A percentile compares a stretch with the other conserved stretches of the same genome.
These are phyloP conservation scores for Platanus orientalis DNA, from an alignment of 164 flowering plant species.

Conservation along the genomic window DNA sequence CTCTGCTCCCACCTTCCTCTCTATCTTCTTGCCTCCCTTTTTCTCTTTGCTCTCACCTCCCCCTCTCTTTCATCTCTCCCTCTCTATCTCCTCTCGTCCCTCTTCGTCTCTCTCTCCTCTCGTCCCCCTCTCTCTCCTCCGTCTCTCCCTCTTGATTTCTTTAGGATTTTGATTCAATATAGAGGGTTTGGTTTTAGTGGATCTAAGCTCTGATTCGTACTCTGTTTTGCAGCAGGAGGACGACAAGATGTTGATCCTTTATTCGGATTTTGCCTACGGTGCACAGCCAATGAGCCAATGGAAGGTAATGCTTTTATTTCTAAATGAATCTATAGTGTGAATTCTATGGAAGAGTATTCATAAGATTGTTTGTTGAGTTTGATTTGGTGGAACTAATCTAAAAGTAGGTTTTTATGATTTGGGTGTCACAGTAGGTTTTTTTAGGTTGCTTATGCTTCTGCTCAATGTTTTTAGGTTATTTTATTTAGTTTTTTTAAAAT, in stretches of 20 bases:
- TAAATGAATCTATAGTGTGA: background rate
- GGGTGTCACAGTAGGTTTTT: slow-evolving; percentile 1
- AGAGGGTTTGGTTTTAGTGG: slow-evolving; percentile 21
- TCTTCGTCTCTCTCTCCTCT: no score
- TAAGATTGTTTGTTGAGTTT: background rate
- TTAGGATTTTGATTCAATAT: slow-evolving; percentile 16
- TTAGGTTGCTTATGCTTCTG: no score
- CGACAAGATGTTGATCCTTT: slow-evolving; percentile 50
- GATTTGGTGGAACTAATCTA: background rate
- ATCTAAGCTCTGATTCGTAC: slow-evolving; percentile 19
- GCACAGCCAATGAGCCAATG: slow-evolving; percentile 51
- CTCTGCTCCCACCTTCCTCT: no score
- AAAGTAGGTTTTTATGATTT: background rate
- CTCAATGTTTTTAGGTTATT: no score
- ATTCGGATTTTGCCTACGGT: slow-evolving; percentile 34
- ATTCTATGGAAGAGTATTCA: background rate
- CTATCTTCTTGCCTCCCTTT: no score
- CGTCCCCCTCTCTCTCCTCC: no score
- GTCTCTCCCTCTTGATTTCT: no score
- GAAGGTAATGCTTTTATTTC: slow-evolving; percentile 31
- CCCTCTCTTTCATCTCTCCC: no score
- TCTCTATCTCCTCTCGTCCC: no score
- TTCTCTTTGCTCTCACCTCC: no score
- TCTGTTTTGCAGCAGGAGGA: slow-evolving; percentile 36
- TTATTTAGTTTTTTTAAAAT: no score